Conservation (phyloP, 805 yeast species). For the Yamadazyma endophytica region DNA sequence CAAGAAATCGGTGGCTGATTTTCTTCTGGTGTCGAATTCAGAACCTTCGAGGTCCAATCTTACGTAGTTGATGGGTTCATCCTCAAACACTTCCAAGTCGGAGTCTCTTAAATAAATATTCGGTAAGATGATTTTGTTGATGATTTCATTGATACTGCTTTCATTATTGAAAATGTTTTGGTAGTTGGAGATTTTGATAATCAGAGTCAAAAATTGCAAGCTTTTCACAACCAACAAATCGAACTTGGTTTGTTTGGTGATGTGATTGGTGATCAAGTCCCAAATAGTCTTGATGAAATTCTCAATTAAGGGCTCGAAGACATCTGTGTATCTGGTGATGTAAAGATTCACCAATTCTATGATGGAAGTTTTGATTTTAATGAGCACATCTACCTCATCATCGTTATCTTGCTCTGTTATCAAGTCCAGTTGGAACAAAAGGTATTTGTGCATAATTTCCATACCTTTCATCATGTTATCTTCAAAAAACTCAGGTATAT, state of each 20-base stretch:
- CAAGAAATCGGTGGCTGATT: constrained; percentile 88
- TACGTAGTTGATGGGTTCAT: constrained; percentile 91
- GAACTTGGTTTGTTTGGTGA: constrained; percentile 69
- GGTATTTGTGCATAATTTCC: constrained; percentile 77
- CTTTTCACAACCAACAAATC: constrained; percentile 83
- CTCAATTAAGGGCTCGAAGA: constrained; percentile 72
- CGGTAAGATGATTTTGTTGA: constrained; percentile 83
- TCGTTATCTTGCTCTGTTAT: constrained; percentile 58
- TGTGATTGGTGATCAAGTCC: constrained; percentile 59
- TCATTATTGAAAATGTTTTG: constrained; percentile 59
- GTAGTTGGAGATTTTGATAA: constrained; percentile 67
- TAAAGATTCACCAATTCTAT: constrained; percentile 84
- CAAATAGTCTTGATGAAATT: constrained; percentile 80
- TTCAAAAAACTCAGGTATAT: constrained; percentile 96
- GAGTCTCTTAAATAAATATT: constrained; percentile 80
- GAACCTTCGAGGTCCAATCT: constrained; percentile 94
- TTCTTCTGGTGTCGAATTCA: constrained; percentile 86
- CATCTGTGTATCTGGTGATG: constrained; percentile 88
- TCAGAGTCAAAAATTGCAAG: constrained; percentile 75
- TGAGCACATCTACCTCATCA: constrained; percentile 63
- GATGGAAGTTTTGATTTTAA: constrained; percentile 73
- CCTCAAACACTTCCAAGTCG: constrained; percentile 92
- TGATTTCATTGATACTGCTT: constrained; percentile 63
- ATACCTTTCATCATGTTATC: constrained; percentile 77
- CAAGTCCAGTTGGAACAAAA: constrained; percentile 54